phyloP scores from a whole-genome alignment of 208 protist species.

The Acanthamoeba sp. region DNA sequence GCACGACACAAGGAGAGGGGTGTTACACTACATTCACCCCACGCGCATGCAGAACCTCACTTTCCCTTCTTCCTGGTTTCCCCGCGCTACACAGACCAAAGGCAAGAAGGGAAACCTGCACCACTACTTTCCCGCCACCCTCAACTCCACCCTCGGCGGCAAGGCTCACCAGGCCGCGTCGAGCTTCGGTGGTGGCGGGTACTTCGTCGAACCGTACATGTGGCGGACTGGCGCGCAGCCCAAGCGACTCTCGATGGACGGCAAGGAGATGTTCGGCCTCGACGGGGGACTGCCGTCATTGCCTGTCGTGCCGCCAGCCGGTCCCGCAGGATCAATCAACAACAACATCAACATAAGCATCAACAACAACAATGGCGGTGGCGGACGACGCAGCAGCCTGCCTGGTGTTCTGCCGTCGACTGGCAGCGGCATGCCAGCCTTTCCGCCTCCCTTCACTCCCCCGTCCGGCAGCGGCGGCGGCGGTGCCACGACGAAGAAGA shows the following conservation, averaged over 20 bases:
- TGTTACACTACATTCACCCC: too few relatives aligned
- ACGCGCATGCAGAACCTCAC: neutral
- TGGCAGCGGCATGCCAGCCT: too few relatives aligned
- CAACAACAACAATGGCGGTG: neutral
- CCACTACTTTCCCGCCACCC: too few relatives aligned
- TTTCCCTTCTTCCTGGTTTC: neutral
- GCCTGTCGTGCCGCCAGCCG: neutral
- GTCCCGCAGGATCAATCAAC: neutral
- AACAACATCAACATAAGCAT: slow-evolving; percentile 10
- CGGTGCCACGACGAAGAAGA: neutral
- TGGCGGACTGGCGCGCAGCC: neutral
- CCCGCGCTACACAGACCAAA: neutral
- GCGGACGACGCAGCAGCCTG: neutral
- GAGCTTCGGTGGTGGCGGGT: neutral
- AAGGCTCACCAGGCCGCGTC: too few relatives aligned
- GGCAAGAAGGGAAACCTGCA: neutral
- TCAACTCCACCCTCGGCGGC: too few relatives aligned
- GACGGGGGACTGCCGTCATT: neutral
- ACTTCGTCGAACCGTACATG: neutral
- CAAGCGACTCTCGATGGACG: neutral
- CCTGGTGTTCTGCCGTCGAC: neutral
- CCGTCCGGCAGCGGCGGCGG: too few relatives aligned
- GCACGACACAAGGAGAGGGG: neutral
- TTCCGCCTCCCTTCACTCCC: neutral
- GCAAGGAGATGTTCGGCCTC: neutral